Percentiles rank a stretch among this genome's conserved stretches.
phyloP scores from a whole-genome alignment of 306 rosid genomes.

The Rubus idaeus region DNA sequence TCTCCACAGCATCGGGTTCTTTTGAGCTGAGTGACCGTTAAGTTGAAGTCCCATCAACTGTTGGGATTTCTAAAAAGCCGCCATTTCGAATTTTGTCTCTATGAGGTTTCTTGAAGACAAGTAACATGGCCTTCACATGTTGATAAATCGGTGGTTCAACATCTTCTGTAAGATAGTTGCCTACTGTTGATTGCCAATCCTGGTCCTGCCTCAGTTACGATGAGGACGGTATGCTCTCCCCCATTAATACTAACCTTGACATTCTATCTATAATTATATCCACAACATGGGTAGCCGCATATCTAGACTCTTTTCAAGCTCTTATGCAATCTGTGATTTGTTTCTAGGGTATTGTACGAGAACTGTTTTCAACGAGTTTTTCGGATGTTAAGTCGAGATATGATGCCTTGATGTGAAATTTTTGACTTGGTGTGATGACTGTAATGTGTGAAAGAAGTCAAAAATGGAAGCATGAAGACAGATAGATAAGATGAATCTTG shows the following conservation, averaged over 20 bases:
- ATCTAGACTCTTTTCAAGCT: background rate
- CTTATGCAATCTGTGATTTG: background rate
- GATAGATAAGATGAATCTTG: conserved; percentile 13
- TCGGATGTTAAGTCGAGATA: background rate
- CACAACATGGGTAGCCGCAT: conserved; percentile 33
- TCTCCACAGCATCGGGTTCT: background rate
- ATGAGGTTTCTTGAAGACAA: conserved; percentile 34
- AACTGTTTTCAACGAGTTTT: background rate
- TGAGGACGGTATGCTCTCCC: conserved; percentile 31
- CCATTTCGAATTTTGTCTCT: conserved; percentile 35
- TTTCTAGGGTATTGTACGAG: background rate
- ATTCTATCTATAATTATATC: conserved; percentile 19
- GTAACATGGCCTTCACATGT: conserved; percentile 66
- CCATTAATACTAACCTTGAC: conserved; percentile 18
- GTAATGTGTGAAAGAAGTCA: conserved; percentile 1
- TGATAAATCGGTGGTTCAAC: conserved; percentile 27
- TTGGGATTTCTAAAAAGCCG: conserved; percentile 18
- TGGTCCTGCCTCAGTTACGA: conserved; percentile 34
- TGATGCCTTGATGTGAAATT: conserved; percentile 6
- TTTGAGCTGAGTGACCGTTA: conserved; percentile 24
- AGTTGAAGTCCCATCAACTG: conserved; percentile 5
- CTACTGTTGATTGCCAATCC: conserved; percentile 29
- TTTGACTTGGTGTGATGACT: background rate
- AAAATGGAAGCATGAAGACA: conserved; percentile 14
- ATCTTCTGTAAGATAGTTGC: conserved; percentile 20